Conservation (phyloP, 306 rosid genomes). For the Cicer bijugum region DNA sequence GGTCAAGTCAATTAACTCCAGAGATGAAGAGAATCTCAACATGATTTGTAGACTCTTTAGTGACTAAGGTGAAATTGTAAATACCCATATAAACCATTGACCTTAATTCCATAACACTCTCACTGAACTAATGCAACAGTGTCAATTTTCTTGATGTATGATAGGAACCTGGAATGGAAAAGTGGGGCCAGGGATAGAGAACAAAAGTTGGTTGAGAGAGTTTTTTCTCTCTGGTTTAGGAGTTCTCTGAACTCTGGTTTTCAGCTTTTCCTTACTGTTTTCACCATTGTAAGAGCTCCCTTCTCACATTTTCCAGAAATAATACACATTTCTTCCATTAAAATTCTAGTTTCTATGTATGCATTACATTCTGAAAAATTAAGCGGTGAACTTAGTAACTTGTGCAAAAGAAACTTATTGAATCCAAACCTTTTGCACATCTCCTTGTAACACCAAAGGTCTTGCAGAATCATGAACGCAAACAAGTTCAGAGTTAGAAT, state of each 20-base stretch:
- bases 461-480: conserved; percentile 98
- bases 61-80: conserved; percentile 8
- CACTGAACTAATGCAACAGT: conserved; percentile 24
- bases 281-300: no score
- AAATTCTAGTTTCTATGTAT: background rate
- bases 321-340: no score
- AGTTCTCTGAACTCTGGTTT: no score
- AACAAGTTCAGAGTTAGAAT: conserved; percentile 78
- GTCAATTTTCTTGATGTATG: background rate
- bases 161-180: no score
- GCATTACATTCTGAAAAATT: conserved; percentile 24
- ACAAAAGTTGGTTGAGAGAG: no score
- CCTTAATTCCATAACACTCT: conserved; percentile 29
- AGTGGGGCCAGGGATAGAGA: no score
- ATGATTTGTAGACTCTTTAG: conserved; percentile 34
- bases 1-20: conserved; percentile 31
- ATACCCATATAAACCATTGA: conserved; percentile 24
- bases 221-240: no score
- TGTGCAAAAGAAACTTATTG: conserved; percentile 25
- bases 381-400: conserved; percentile 28
- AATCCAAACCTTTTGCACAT: conserved; percentile 69
- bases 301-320: no score
- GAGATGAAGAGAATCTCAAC: background rate
- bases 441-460: conserved; percentile 67
- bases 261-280: no score